Evolutionary conservation across 2,329 filamentous ascomycete species (phyloP), one percentile per base, ranked within the genome.

Genomic region (Trichoderma lentiforme): DNA sequence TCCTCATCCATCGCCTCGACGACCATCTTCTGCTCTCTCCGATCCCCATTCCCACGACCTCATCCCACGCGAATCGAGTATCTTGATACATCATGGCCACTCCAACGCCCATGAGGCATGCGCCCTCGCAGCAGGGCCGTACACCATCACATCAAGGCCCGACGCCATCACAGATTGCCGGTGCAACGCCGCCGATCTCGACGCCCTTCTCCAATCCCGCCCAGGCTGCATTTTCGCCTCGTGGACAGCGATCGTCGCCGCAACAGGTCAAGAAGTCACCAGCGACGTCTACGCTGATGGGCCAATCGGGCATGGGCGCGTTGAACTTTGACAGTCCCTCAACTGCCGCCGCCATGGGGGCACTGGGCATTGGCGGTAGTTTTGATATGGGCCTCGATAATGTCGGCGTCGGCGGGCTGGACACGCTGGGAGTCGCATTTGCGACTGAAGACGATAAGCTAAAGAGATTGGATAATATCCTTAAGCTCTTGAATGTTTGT

Each of bases 241-340:
- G 82, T 32, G 88, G 84, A 36, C 86, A 83, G 11, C 84, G 85
- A 65, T 90, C 88, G 9, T 91, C 90, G 67, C 90, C 90, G 4
- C 89, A 91, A 78, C 87, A 90, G 71, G 83, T 91, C 53, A 90
- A 89, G 81, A 89, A 89, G 76, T 90, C 89, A 7, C 89, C 89
- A 1, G 89, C 88, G 14, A 86, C 85, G 53, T 84, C 84, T 14
- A 39, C 57, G 1, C 77, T 88, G 73, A 83, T 85, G 79, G 83
- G 83, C 6, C 85, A 87, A 70, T 79, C 83, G 5, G 80, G 81
- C 7, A 83, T 81, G 72, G 78, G 82, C 28, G 82, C 86, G 2
- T 82, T 89, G 53, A 89, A 86, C 77, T 91, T 90, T 76, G 89
- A 91, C 77, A 91, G 89, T 74, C 90, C 90, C 2, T 88, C 87